Conservation (phyloP, 2,329 filamentous ascomycete species). For the Colletotrichum aenigma region DNA sequence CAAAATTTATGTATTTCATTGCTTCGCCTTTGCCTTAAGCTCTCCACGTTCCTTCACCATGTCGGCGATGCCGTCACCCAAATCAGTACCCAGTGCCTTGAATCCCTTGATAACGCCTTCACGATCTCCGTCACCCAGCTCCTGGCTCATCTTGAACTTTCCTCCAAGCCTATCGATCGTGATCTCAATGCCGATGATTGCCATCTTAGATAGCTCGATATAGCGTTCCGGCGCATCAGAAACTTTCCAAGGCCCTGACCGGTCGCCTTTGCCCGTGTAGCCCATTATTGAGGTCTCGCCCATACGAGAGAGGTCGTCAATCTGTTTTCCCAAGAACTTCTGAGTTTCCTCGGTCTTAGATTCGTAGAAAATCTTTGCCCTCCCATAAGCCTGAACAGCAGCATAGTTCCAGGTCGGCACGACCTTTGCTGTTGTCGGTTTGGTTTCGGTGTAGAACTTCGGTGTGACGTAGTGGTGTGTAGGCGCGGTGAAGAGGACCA, state of each 20-base stretch:
- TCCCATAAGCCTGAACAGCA: conserved; percentile 68
- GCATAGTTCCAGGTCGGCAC: conserved; percentile 76
- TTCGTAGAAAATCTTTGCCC: conserved; percentile 57
- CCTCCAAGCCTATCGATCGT: conserved; percentile 58
- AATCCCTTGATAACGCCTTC: conserved; percentile 65
- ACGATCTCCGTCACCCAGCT: conserved; percentile 55
- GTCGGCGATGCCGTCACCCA: conserved; percentile 32
- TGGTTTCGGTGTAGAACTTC: conserved; percentile 71
- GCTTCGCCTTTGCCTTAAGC: conserved; percentile 24
- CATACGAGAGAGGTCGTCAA: conserved; percentile 55
- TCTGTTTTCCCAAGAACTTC: conserved; percentile 53
- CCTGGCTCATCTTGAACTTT: conserved; percentile 73
- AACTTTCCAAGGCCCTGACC: conserved; percentile 56
- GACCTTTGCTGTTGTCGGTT: conserved; percentile 67
- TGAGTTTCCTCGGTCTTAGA: conserved; percentile 46
- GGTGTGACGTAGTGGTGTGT: conserved; percentile 69
- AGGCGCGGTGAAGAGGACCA: conserved; percentile 65
- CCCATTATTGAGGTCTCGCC: conserved; percentile 62
- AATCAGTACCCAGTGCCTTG: conserved; percentile 33
- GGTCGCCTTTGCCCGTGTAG: conserved; percentile 43
- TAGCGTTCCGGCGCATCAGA: conserved; percentile 61
- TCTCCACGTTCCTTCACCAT: conserved; percentile 34
- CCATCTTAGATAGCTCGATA: conserved; percentile 60
- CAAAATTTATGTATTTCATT: neutral
- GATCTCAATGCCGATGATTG: conserved; percentile 66